A percentile compares a stretch with the other conserved stretches of the same genome.
Evolutionary conservation across 2,329 filamentous ascomycete genomes (phyloP).

Genomic region (Trichoderma sp.): DNA sequence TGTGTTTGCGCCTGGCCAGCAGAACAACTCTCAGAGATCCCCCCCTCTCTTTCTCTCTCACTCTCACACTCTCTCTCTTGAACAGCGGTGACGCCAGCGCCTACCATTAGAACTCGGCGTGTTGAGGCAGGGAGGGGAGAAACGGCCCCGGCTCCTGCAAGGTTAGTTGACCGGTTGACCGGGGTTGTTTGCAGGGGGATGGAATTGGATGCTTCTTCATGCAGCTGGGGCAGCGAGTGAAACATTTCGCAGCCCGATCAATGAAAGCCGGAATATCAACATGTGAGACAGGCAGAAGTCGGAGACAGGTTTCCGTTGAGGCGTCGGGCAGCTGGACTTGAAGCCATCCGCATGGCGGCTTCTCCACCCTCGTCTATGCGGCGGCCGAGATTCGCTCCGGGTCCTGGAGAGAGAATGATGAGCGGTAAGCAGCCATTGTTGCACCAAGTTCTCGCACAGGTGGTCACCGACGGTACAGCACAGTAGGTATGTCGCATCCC

Average conservation of each 20-base stretch:
- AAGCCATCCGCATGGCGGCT: not conserved
- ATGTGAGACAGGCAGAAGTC: constrained; percentile 10
- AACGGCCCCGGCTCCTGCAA: constrained; percentile 15
- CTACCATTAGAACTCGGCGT: not conserved
- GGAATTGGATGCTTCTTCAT: constrained; percentile 23
- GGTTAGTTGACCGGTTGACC: constrained; percentile 21
- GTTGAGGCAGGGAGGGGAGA: constrained; percentile 20
- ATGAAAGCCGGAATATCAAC: not conserved
- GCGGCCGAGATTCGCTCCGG: constrained; percentile 1
- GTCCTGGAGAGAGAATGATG: not conserved
- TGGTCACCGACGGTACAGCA: not conserved
- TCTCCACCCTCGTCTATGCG: constrained; percentile 7
- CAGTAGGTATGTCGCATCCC: not conserved
- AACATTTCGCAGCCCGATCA: constrained; percentile 19
- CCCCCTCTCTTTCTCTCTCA: not conserved
- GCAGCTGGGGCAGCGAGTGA: constrained; percentile 15
- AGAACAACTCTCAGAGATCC: not conserved
- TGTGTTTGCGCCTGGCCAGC: constrained; percentile 17
- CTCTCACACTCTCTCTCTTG: not conserved
- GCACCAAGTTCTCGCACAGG: not conserved
- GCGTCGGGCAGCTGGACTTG: constrained; percentile 7
- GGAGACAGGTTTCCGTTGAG: not conserved
- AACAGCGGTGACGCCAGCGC: constrained; percentile 19
- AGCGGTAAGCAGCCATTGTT: not conserved
- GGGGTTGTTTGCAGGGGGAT: constrained; percentile 17